phyloP scores from a whole-genome alignment of 345 rosid genomes.

The Bruguiera gymnorhiza region DNA sequence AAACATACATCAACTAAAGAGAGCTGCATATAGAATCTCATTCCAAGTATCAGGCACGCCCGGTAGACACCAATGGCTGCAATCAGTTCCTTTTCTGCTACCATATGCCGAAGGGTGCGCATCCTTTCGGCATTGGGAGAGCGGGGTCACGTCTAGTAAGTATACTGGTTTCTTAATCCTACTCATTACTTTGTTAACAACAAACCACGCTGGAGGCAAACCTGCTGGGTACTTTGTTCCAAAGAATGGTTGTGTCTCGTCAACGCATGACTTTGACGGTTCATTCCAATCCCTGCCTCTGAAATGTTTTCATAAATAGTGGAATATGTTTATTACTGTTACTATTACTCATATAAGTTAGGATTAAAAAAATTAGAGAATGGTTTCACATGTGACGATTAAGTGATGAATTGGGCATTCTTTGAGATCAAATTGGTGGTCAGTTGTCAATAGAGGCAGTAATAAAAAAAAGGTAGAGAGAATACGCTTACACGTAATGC shows the following conservation, averaged over 20 bases:
- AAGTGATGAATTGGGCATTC: no score
- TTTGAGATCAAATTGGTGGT: no score
- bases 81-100: constrained; percentile 43
- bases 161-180: constrained; percentile 67
- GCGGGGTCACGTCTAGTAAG: constrained; percentile 62
- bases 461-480: no score
- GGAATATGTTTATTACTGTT: no score
- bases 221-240: constrained; percentile 72
- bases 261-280: constrained; percentile 53
- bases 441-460: no score
- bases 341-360: no score
- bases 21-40: constrained; percentile 56
- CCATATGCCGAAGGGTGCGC: constrained; percentile 70
- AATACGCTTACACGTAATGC: constrained; percentile 70
- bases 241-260: constrained; percentile 61
- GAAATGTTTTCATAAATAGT: neutral
- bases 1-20: constrained; percentile 29
- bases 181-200: constrained; percentile 65
- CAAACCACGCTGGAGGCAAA: constrained; percentile 57
- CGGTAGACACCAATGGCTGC: constrained; percentile 97
- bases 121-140: constrained; percentile 31
- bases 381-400: no score
- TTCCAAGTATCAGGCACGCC: constrained; percentile 97
- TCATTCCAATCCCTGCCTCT: constrained; percentile 80
- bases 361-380: no score